Base-by-base conservation (phyloP, 345 rosid genomes). In the Pistacia vera region DNA sequence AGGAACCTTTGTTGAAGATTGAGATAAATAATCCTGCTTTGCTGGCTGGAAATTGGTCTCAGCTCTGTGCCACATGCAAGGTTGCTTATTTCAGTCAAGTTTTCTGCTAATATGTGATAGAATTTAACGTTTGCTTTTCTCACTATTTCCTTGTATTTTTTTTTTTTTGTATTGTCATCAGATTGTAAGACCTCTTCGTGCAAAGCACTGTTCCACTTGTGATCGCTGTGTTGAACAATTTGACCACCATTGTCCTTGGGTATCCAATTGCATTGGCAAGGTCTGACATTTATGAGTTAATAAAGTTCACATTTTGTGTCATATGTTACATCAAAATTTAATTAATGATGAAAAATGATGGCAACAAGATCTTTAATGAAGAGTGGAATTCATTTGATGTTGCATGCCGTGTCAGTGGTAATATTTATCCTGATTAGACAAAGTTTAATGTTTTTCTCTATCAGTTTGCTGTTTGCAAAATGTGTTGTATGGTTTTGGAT, bases 221-320 rank as follows among this genome's bases (percentile, higher is more conserved):
- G 89, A 91, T 79, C 94, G 97, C 59, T 96, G 98, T 85, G 98
- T 96, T 62, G 97, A 96, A 78, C 99, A 96, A 79, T 96, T 96
- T 87, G 99, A 96, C 75, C 99, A 96, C 84, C 99, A 96, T 78
- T 96, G 97, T 78, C 99, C 99, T 51, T 96, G 97, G 97, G 95
- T 96, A 38, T 93, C 99, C 77, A 93, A 96, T 81, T 96, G 99
- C 83, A 83, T 96, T 68, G 98, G 99, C 85, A 96, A 96, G 95
- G 99, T 96, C 66, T 80, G 64, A 67, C 72, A 61, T 75, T 73
- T 12, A 77, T 73, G 68, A 25, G 41, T 63, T 52, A 20, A 46
- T 30, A 36, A 55, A 44, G 51, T 70, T 72, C 44, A 54, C 59
- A 44, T 35, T 73, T 71, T 51, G 51, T 64, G 54, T 41, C 57